These are phyloP conservation scores for Boletus tomentosulus DNA, from an alignment of 768 basidiomycete species.

Conservation along the genomic window DNA sequence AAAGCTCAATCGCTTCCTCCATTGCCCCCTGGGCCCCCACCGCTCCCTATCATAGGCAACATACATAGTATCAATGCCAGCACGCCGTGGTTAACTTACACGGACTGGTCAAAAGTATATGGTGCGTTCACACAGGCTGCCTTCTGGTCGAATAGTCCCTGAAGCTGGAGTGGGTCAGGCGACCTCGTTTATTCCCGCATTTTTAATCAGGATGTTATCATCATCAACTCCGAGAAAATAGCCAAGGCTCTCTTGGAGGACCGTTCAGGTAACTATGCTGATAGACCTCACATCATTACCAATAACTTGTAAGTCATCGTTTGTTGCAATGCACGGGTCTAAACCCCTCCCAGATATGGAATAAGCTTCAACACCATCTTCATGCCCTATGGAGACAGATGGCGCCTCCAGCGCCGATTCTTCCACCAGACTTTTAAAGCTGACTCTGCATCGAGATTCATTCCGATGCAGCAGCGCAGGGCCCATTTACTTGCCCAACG, in stretches of 20 bases:
- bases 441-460: conserved; percentile 10
- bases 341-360: conserved; percentile 7
- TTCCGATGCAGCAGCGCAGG: conserved; percentile 13
- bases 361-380: conserved; percentile 12
- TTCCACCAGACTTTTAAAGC: conserved; percentile 17
- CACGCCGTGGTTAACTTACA: conserved; percentile 12
- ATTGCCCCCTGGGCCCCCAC: background rate
- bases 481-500: conserved; percentile 2
- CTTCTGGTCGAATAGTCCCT: background rate
- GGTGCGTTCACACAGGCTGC: background rate
- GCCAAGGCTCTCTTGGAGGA: conserved; percentile 14
- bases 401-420: conserved; percentile 18
- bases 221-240: conserved; percentile 13
- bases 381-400: conserved; percentile 16
- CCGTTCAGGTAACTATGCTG: conserved; percentile 19
- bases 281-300: conserved; percentile 14
- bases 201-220: conserved; percentile 10
- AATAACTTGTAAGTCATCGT: conserved; percentile 7
- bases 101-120: conserved; percentile 9
- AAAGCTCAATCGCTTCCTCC: background rate
- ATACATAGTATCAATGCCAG: conserved; percentile 3
- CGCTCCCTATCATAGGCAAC: conserved; percentile 17
- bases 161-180: background rate
- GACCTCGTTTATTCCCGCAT: conserved; percentile 12
- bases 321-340: background rate